Base-by-base conservation (phyloP, 495 filamentous ascomycete genomes). In the Pseudevernia furfuracea region DNA sequence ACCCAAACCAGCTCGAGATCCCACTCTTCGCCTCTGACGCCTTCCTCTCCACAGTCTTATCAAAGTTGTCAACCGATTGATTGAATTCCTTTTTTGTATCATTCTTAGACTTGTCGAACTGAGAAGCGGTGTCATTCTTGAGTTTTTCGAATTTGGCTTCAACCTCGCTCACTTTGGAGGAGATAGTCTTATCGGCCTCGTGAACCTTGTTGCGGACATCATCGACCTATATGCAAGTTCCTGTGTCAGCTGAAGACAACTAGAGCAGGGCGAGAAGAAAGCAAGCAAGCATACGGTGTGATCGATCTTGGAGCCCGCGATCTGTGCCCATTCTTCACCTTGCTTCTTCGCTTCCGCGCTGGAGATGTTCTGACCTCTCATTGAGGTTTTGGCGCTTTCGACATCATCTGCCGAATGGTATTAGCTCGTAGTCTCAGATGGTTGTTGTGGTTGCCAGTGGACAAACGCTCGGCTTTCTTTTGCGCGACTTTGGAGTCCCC, bases 401-500 rank as follows among this genome's bases (percentile, higher is more conserved):
- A 81, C 36, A 61, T 64, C 64, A 43, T 68, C 65, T 67, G 30
- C 17, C n/a, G 49, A 17, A 66, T 37, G 21, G 21, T 23, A 55
- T 65, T n/a, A 64, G 64, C 58, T 21, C 11, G 17, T 59, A 36
- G 4, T 0, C 58, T 36, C 17, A 49, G 21, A 41, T 15, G 37
- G 37, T 2, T 28, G 15, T 39, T 36, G 28, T 11, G 36, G 12
- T 34, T 21, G 4, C 34, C 21, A 8, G 48, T 38, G 36, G 46
- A 76, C 81, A 59, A 75, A 96, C 94, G 81, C 79, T 96, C 90
- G 67, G 89, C 80, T 65, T 92, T 76, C 79, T 92, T 89, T 81
- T 88, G 82, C 15, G 93, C 93, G 36, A 82, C 83, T 64, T 88
- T 86, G n/a, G 89, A 83, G 72, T 87, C 81, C 43, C 94, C 94